Percentiles rank a stretch among this genome's conserved stretches.
These are phyloP conservation scores for Mycena albidolilacea DNA, from an alignment of 768 basidiomycete species.

Conservation along the genomic window DNA sequence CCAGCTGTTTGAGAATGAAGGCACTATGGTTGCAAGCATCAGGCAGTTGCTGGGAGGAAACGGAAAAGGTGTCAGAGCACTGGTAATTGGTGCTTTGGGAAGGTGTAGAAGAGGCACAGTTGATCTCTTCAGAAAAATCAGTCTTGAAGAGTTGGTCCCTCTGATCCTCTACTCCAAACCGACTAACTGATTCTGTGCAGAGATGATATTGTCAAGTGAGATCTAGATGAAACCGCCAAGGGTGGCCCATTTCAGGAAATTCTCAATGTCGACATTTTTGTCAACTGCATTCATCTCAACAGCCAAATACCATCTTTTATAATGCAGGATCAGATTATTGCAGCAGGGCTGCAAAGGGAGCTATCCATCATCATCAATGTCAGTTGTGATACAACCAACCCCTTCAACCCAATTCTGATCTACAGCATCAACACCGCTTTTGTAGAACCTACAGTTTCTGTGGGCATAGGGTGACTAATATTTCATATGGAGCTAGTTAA, in stretches of 20 bases:
- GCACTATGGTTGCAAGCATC: constrained; percentile 84
- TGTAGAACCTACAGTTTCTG: constrained; percentile 90
- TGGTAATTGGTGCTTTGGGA: constrained; percentile 97
- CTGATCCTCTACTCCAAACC: background rate
- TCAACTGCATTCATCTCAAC: constrained; percentile 99
- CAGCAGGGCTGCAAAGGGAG: constrained; percentile 76
- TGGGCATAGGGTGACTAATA: constrained; percentile 79
- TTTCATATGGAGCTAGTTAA: constrained; percentile 32
- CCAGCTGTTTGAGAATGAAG: constrained; percentile 88
- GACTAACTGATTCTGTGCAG: constrained; percentile 56
- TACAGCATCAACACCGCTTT: constrained; percentile 97
- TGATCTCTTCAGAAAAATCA: constrained; percentile 95
- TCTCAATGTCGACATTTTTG: constrained; percentile 90
- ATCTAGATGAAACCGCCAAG: constrained; percentile 13
- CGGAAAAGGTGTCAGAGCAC: constrained; percentile 83
- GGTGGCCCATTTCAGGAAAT: constrained; percentile 97
- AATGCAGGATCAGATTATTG: constrained; percentile 74
- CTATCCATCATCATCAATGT: constrained; percentile 94
- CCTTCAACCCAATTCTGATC: constrained; percentile 97
- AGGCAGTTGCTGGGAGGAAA: constrained; percentile 74
- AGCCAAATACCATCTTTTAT: constrained; percentile 90
- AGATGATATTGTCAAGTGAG: constrained; percentile 60
- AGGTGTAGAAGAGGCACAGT: constrained; percentile 96
- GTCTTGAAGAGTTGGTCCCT: constrained; percentile 88
- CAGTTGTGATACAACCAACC: constrained; percentile 99